phyloP scores from a whole-genome alignment of 257 asterid species.

The Przewalskia tangutica region DNA sequence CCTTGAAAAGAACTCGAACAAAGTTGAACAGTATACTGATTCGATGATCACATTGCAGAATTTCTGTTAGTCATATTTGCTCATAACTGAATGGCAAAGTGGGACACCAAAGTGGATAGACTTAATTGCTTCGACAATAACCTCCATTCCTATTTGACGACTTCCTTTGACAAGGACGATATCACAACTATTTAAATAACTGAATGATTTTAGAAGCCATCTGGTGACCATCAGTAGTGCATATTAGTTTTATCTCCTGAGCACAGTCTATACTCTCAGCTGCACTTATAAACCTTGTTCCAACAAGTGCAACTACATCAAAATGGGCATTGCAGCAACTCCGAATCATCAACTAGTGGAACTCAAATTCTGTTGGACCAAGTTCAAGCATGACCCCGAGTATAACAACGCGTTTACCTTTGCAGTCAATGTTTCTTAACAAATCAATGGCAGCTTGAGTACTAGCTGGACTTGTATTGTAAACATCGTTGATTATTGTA shows the following conservation, averaged over 20 bases:
- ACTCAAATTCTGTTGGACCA: constrained; percentile 22
- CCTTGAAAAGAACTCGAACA: background rate
- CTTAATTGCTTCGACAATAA: constrained; percentile 12
- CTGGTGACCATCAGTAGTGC: constrained; percentile 3
- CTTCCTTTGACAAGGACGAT: constrained; percentile 28
- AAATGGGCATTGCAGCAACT: constrained; percentile 12
- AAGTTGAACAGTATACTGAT: background rate
- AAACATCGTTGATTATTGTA: constrained; percentile 20
- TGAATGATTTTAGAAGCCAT: constrained; percentile 1
- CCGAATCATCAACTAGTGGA: constrained; percentile 18
- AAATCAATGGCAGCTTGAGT: constrained; percentile 20
- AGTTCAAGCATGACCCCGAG: constrained; percentile 42
- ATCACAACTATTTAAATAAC: constrained; percentile 8
- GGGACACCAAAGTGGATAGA: background rate
- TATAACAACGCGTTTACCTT: constrained; percentile 30
- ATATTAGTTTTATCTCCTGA: constrained; percentile 6
- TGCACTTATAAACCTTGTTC: constrained; percentile 19
- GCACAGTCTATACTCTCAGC: constrained; percentile 10
- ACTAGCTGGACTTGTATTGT: constrained; percentile 28
- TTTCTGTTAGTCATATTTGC: background rate
- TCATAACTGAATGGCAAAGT: background rate
- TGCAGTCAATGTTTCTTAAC: constrained; percentile 13
- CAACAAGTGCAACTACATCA: constrained; percentile 20
- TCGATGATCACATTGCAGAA: background rate
- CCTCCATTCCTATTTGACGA: constrained; percentile 29